Percentiles rank a stretch among this genome's conserved stretches.
phyloP scores from a whole-genome alignment of 441 rosid species.

The Isatis lusitanica region DNA sequence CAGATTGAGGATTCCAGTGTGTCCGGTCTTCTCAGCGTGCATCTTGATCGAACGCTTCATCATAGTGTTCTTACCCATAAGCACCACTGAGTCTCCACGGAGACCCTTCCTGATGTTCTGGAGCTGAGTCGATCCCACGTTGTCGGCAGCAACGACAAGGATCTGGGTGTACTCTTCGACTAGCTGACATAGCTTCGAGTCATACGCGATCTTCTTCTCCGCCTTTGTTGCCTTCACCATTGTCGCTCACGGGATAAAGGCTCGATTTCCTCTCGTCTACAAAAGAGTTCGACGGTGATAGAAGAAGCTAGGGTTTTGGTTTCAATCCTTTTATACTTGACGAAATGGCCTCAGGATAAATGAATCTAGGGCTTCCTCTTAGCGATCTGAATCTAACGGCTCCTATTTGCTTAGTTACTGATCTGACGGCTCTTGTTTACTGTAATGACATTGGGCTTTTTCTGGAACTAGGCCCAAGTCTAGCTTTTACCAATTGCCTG shows the following conservation, averaged over 20 bases:
- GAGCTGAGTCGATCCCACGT: conserved; percentile 94
- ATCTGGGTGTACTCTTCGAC: conserved; percentile 85
- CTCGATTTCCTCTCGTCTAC: not conserved
- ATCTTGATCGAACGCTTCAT: conserved; percentile 89
- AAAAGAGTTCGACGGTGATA: conserved; percentile 2
- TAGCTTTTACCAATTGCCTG: not conserved
- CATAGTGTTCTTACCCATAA: conserved; percentile 99
- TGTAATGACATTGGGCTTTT: conserved; percentile 23
- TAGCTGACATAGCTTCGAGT: conserved; percentile 77
- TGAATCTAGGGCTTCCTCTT: conserved; percentile 30
- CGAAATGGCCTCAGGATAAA: conserved; percentile 28
- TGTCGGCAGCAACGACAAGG: conserved; percentile 80
- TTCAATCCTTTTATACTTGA: conserved; percentile 8
- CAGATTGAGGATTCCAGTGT: conserved; percentile 56
- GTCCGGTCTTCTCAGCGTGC: conserved; percentile 84
- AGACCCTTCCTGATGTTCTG: conserved; percentile 88
- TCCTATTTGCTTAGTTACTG: not conserved
- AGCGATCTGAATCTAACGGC: conserved; percentile 54
- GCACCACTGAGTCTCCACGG: conserved; percentile 86
- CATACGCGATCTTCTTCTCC: conserved; percentile 84
- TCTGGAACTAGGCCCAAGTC: not conserved
- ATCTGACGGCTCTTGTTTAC: conserved; percentile 21
- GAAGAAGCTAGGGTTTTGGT: conserved; percentile 26
- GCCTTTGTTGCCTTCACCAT: conserved; percentile 74
- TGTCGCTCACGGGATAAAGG: conserved; percentile 29